Evolutionary conservation across 169 alveolate genomes (phyloP), one percentile per base, ranked within the genome.

Genomic region (Pseudocohnilembus persalinus): DNA sequence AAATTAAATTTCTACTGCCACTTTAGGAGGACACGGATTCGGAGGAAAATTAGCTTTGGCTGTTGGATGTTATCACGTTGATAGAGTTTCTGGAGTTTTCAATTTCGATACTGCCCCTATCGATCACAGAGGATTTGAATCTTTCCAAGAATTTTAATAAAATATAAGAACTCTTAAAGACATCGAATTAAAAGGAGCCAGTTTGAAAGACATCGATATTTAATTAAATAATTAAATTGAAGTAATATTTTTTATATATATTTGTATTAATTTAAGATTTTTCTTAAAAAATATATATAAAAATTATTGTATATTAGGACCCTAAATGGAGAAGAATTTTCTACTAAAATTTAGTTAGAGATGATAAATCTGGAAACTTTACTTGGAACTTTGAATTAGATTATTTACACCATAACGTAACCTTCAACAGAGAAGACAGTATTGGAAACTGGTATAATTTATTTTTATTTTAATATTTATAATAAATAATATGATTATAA

Each of bases 11-110:
- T 85, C 94, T 0, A 76, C 87, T 84, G 96, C 96, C 28, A 87
- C 93, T 34, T 81, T 93, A 74, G 96, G 92, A 29, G 96, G 96
- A 34, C 96, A 93, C 81, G 96, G 96, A 75, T 89, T 93, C 76
- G 96, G 96, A 74, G 96, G 93, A 27, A 93, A 90, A 85, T 91
- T 93, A 29, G 96, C 96, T 11, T 78, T 88, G 27, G 96, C 94
- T 20, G 84, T 93, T 68, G 96, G 94, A 6, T 84, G 90, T 31
- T 77, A 87, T 68, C 84, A 93, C 78, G 30, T 82, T 35, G 89
- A 93, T 79, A 90, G 96, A 88, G 90, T 88, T 49, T 90, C 94
- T 31, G 96, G 96, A n/a, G 96, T 93, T 31, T 86, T 93, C 83
- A 33, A 90, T 6, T 68, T 93, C 25, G 96, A 93, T 29, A 90